Evolutionary conservation across 2,329 filamentous ascomycete genomes (phyloP), one percentile per base, ranked within the genome.

Genomic region (Aspergillus pseudoglaucus): DNA sequence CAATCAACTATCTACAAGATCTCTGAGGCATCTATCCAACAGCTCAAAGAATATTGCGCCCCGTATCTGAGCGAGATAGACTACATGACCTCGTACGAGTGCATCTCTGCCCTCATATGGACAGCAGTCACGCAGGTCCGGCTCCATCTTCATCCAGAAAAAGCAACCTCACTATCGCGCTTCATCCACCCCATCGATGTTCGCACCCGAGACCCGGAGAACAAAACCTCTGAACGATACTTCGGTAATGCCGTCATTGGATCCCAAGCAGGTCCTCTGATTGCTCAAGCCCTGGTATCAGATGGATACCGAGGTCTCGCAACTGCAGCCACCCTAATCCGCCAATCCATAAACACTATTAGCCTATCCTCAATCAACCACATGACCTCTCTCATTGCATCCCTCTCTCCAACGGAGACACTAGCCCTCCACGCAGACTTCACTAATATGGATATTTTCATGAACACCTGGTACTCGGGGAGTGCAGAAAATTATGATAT

Each of bases 31-130:
- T 18, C 42, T 10, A 44, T 58, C 14, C 47, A 58, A 42, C 43
- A 47, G 14, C 39, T 57, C 38, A 59, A 56, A 52, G 17, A 33
- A 8, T 20, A 47, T 39, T 58, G 57, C 33, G 25, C 38, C 9
- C 44, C 47, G 0, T 42, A 52, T 3, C 32, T 57, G 6, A 35
- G 42, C 17, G 50, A 37, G 4, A 52, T 56, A 7, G 50, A 53
- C 9, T 60, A 58, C 14, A 44, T 61, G n/a, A 53, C 47, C n/a
- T 59, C 58, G 2, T 61, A 60, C 37, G 57, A 60, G 47, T 59
- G 55, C 47, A 55, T 60, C 15, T 52, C 58, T 10, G 58, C 55
- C 27, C 47, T 59, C 23, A 6, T 59, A n/a, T 61, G 58, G 58
- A 53, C 27, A 5, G 43, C 59, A 41, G 46, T 58, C 40, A 60